Base-by-base conservation (phyloP, 495 filamentous ascomycete species). In the Pyrenopolyporus hunteri region DNA sequence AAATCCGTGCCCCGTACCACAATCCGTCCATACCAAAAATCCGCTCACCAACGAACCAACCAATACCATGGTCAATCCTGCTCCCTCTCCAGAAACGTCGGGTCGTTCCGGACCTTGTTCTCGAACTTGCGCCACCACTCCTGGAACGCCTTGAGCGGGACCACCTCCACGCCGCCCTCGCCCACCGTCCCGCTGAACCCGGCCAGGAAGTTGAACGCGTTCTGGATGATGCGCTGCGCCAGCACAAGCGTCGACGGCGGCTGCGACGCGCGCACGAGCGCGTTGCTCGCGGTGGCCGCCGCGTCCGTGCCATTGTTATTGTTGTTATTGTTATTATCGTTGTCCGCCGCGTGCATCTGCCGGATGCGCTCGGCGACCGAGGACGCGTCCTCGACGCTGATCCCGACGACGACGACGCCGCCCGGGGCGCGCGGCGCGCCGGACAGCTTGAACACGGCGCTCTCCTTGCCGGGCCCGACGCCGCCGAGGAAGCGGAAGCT, bases 41-140 rank as follows among this genome's bases (percentile, higher is more conserved):
- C n/a, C n/a, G n/a, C n/a, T n/a, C n/a, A 33, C 31, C 31, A 33
- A 10, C 1, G 11, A 3, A 3, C 31, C 10, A 8, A 13, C 2
- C 11, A n/a, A 10, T 33, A 5, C 20, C 4, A 9, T 6, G 3
- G 28, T 80, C 71, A 82, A 45, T 82, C 79, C 36, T 85, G 88
- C 60, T 88, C 89, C 68, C 90, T 83, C 72, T 98, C 93, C 64
- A 99, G 77, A 74, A 98, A 98, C 6, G 83, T 78, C 2, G 95
- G 95, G 78, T 99, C 94, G 52, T 82, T 77, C 70, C 92, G 87
- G 23, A 98, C 80, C 74, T 85, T 88, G 32, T 83, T 84, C 84
- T 99, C 94, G 78, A 99, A 99, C 75, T 96, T 97, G 45, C 75
- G 80, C 94, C 94, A 99, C 94, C 95, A 99, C 49, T 97, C 92